Base-by-base conservation (phyloP, 1,284 basidiomycete genomes). In the Cystobasidium slooffiae region DNA sequence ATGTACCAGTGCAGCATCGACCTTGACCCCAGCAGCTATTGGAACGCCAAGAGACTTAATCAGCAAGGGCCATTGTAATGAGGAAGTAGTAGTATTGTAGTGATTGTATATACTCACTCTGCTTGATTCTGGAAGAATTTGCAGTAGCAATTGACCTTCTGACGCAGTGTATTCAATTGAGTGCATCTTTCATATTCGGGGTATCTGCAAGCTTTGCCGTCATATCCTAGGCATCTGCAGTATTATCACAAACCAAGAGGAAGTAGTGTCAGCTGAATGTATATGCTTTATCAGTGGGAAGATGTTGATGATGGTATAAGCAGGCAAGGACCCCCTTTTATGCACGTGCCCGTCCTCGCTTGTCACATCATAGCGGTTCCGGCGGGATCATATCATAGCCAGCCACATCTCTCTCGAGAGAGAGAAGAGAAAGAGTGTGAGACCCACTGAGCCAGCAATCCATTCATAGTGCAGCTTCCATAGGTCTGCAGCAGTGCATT, bases 401-500 rank as follows among this genome's bases (percentile, higher is more conserved):
- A 22, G 18, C 18, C 20, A 22, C 9, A 7, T 53, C 4, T 1
- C 2, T 1, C 1, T 53, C 2, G 52, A 53, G 18, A 41, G 56
- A 41, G 20, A 24, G 12, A 41, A 39, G 31, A 59, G 10, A 43
- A n/a, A 59, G 56, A 58, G 53, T 8, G 62, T 16, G 47, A 63
- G 61, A 53, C 64, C 22, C 39, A 66, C 64, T 66, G 64, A 10
- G 64, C 64, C 47, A 66, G 64, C 44, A 31, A 37, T 31, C 64
- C 64, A 16, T 66, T 66, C 64, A 66, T 66, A 14, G 64, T 66
- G 64, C 64, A 66, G 47, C 49, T 52, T n/a, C 64, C 64, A n/a
- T 41, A 22, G 3, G 64, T 66, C 24, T 66, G 47, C 9, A 66
- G 31, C 24, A 52, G 6, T 24, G 49, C 64, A n/a, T 10, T 66